Percentiles rank a stretch among this genome's conserved stretches.
These are phyloP conservation scores for Corynascus novoguineensis DNA, from an alignment of 495 filamentous ascomycete genomes.

Conservation along the genomic window DNA sequence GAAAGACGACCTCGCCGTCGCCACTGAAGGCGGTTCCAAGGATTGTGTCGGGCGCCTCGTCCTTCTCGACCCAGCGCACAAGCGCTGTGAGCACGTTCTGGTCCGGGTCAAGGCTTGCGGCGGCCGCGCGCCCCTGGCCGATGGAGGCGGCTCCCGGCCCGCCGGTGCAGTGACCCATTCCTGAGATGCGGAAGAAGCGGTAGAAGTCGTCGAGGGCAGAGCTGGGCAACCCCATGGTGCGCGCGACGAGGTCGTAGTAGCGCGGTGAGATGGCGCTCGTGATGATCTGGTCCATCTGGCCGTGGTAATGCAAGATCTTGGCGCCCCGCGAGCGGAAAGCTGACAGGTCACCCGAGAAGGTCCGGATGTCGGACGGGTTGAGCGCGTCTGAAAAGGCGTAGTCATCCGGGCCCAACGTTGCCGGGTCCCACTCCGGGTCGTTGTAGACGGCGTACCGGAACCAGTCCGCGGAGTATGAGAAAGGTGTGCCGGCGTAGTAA, in stretches of 20 bases:
- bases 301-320: conserved; percentile 55
- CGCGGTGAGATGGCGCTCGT: conserved; percentile 38
- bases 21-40: conserved; percentile 40
- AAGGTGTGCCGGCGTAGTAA: background rate
- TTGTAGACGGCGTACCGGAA: background rate
- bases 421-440: conserved; percentile 33
- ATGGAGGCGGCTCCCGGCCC: conserved; percentile 6
- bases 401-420: conserved; percentile 35
- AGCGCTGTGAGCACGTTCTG: conserved; percentile 48
- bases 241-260: conserved; percentile 41
- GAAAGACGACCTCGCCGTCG: background rate
- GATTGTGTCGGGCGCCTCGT: conserved; percentile 35
- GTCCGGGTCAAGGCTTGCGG: conserved; percentile 30
- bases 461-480: conserved; percentile 15
- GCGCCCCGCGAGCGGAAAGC: conserved; percentile 42
- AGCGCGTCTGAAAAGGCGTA: background rate
- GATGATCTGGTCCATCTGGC: conserved; percentile 48
- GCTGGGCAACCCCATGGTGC: conserved; percentile 26
- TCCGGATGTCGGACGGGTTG: conserved; percentile 6
- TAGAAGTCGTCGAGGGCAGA: conserved; percentile 22
- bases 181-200: conserved; percentile 42
- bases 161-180: conserved; percentile 43
- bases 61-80: conserved; percentile 51
- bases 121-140: conserved; percentile 16
- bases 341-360: conserved; percentile 41